Evolutionary conservation across 371 early-diverging fungal genomes (phyloP).

Genomic region (Actinomortierella ambigua): DNA sequence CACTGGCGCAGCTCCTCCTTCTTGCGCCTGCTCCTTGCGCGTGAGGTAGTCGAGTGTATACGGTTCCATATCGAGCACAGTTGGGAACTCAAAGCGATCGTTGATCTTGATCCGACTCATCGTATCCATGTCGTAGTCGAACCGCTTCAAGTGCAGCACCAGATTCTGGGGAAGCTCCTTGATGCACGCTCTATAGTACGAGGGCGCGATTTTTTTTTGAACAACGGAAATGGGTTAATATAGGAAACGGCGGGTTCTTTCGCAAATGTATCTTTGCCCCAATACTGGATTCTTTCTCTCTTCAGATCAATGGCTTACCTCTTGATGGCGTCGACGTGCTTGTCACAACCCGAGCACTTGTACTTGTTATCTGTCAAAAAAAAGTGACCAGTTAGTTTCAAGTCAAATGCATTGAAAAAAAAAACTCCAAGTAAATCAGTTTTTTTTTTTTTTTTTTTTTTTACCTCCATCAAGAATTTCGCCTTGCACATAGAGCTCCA

Average conservation of each 20-base stretch:
- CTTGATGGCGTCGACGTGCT: slow-evolving; percentile 59
- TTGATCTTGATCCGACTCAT: slow-evolving; percentile 57
- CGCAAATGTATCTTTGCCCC: too few relatives aligned
- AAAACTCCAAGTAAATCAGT: too few relatives aligned
- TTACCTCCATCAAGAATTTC: slow-evolving; percentile 61
- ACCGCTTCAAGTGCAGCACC: slow-evolving; percentile 61
- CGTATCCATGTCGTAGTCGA: slow-evolving; percentile 59
- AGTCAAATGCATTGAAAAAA: too few relatives aligned
- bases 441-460: too few relatives aligned
- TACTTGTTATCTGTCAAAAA: slow-evolving; percentile 53
- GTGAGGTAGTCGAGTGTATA: slow-evolving; percentile 50
- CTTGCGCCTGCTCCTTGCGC: slow-evolving; percentile 46
- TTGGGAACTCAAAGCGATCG: slow-evolving; percentile 58
- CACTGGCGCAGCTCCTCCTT: slow-evolving; percentile 27
- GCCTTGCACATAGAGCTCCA: slow-evolving; percentile 57
- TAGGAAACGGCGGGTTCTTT: too few relatives aligned
- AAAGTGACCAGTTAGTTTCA: background rate
- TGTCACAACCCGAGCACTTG: slow-evolving; percentile 51
- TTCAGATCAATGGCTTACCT: too few relatives aligned
- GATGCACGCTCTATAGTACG: slow-evolving; percentile 51
- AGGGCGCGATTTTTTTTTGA: background rate
- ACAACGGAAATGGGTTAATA: slow-evolving; percentile 6
- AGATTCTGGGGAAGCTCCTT: slow-evolving; percentile 53
- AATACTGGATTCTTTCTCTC: too few relatives aligned
- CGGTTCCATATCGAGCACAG: slow-evolving; percentile 51